Base-by-base conservation (phyloP, 2,329 filamentous ascomycete species). In the Sarocladiaceae sp. region DNA sequence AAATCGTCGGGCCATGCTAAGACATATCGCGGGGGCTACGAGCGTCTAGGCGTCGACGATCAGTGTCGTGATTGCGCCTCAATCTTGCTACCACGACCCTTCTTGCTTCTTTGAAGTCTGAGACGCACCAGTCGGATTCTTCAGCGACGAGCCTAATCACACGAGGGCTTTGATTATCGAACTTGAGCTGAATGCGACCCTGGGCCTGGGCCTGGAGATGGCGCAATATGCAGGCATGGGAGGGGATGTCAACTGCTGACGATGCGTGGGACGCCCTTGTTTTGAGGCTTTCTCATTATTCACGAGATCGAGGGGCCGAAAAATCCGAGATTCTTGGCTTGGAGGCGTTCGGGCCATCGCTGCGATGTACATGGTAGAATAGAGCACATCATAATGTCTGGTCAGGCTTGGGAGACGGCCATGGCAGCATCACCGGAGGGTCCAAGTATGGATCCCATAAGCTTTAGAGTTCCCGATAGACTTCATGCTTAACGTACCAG, bases 41-140 rank as follows among this genome's bases (percentile, higher is more conserved):
- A 3, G n/a, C 11, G 44, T 28, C 44, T 33, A 48, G 44, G 22
- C 17, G 44, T 28, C 15, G 11, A 33, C 10, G 23, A 48, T 20
- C 44, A 20, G 17, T 48, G 44, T 48, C 44, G 44, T 48, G 44
- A 48, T 48, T 48, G 15, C 44, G 44, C 44, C 44, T 48, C 44
- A 31, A n/a, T 29, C 25, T 48, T 48, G 44, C 44, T 48, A 26
- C 28, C 25, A 48, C 10, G 20, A 3, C 22, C 7, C 3, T 3
- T 10, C 11, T 28, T 44, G 37, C 17, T 40, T 5, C 37, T 22
- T 17, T n/a, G 4, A 40, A 8, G 37, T 40, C 37, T 20, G 12
- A 40, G 7, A 4, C 37, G 8, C n/a, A 23, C 8, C 17, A 40
- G 17, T 3, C 12, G 3, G 7, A 22, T 6, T 40, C 7, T 17